These are phyloP conservation scores for Coix lacrymajobi DNA, from an alignment of 176 grass and related monocot genomes.

Conservation along the genomic window DNA sequence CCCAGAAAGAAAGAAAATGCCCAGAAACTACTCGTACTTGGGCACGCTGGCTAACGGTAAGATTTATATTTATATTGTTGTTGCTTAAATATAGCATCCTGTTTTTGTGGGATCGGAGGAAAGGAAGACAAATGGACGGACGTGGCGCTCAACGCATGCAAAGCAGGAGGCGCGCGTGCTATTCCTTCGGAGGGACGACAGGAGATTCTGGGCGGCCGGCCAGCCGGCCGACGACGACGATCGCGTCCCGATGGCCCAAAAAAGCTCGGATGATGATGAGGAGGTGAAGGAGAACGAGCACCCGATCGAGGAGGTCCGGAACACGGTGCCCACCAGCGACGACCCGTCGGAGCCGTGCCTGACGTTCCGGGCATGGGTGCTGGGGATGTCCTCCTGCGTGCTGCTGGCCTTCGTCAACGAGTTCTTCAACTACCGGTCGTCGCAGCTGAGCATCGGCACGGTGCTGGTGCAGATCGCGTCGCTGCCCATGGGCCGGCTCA, in stretches of 20 bases:
- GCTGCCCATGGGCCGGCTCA: slow-evolving; percentile 58
- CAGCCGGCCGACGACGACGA: no score
- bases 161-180: background rate
- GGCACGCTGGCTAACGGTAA: no score
- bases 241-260: background rate
- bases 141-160: background rate
- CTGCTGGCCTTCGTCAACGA: slow-evolving; percentile 74
- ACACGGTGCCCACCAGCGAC: slow-evolving; percentile 55
- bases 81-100: background rate
- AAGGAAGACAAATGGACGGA: background rate
- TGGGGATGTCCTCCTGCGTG: slow-evolving; percentile 51
- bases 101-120: background rate
- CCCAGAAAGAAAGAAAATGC: no score
- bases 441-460: slow-evolving; percentile 58
- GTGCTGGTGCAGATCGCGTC: slow-evolving; percentile 56
- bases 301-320: slow-evolving; percentile 80
- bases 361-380: slow-evolving; percentile 71
- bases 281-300: slow-evolving; percentile 68
- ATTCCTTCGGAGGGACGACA: background rate
- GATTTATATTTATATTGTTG: no score
- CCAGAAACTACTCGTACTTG: no score
- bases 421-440: slow-evolving; percentile 76
- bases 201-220: background rate
- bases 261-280: background rate
- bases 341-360: slow-evolving; percentile 57